Conservation (phyloP, 2,329 filamentous ascomycete species). For the Neopestalotiopsis rosae region DNA sequence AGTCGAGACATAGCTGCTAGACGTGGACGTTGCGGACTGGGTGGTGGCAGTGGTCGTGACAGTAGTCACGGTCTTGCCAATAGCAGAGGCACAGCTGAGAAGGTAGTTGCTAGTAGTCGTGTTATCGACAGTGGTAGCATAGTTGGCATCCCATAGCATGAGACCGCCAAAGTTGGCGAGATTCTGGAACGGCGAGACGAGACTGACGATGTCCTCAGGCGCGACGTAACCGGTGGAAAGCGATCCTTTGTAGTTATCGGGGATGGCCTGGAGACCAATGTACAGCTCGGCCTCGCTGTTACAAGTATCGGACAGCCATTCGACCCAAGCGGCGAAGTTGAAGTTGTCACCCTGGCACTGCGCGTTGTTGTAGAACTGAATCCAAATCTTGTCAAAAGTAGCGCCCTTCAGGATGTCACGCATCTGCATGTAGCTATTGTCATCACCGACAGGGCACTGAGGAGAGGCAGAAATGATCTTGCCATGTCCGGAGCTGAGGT, state of each 20-base stretch:
- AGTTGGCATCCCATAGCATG: slow-evolving; percentile 51
- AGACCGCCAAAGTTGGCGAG: slow-evolving; percentile 48
- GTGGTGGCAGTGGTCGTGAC: slow-evolving; percentile 9
- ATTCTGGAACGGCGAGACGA: slow-evolving; percentile 42
- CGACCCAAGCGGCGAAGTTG: slow-evolving; percentile 51
- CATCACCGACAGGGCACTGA: slow-evolving; percentile 45
- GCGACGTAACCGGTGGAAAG: slow-evolving; percentile 39
- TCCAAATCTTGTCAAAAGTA: slow-evolving; percentile 44
- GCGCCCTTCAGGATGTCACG: slow-evolving; percentile 44
- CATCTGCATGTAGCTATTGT: slow-evolving; percentile 34
- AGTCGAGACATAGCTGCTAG: neutral
- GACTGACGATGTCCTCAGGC: slow-evolving; percentile 37
- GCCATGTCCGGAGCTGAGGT: slow-evolving; percentile 25
- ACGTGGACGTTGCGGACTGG: slow-evolving; percentile 10
- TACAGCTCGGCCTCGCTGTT: slow-evolving; percentile 51
- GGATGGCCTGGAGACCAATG: slow-evolving; percentile 45
- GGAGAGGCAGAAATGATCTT: slow-evolving; percentile 41
- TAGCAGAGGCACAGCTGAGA: slow-evolving; percentile 40
- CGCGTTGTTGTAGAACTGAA: slow-evolving; percentile 59
- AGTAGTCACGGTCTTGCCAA: slow-evolving; percentile 21
- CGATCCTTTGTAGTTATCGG: slow-evolving; percentile 22
- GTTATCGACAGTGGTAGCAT: slow-evolving; percentile 35
- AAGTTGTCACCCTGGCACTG: slow-evolving; percentile 39
- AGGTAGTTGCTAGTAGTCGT: slow-evolving; percentile 40
- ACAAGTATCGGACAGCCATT: slow-evolving; percentile 37